Percentiles rank a stretch among this genome's conserved stretches.
Conservation (phyloP, 768 basidiomycete species). For the Auriscalpium orientale region DNA sequence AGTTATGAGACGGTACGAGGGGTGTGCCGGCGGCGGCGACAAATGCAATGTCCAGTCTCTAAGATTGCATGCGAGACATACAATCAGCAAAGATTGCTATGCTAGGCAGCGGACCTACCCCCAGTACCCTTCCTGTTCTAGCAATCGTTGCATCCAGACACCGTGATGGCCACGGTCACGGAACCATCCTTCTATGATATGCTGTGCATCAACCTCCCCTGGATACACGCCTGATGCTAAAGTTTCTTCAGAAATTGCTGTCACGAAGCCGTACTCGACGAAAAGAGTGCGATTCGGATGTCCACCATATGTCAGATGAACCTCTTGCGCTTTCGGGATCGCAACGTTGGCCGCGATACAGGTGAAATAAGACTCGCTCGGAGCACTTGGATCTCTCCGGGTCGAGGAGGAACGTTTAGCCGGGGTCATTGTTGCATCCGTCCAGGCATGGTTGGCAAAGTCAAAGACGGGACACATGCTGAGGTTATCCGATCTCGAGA, state of each 20-base stretch:
- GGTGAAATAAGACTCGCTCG: constrained; percentile 33
- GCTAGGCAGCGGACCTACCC: constrained; percentile 41
- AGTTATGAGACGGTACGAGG: constrained; percentile 73
- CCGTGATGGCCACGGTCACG: constrained; percentile 32
- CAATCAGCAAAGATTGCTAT: neutral
- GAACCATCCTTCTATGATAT: constrained; percentile 45
- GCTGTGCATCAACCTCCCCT: constrained; percentile 61
- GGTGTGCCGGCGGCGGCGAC: constrained; percentile 52
- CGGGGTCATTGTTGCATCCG: constrained; percentile 37
- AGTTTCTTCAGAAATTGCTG: constrained; percentile 24
- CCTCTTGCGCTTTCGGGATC: constrained; percentile 49
- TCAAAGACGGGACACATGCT: constrained; percentile 88
- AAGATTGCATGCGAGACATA: no score
- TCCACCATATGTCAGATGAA: constrained; percentile 71
- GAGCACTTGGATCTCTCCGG: constrained; percentile 27
- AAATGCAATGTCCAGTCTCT: constrained; percentile 80
- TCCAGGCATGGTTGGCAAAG: constrained; percentile 72
- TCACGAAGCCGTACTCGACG: constrained; percentile 87
- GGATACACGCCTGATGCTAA: constrained; percentile 22
- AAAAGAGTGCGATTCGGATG: constrained; percentile 76
- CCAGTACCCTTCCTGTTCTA: constrained; percentile 73
- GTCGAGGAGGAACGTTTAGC: constrained; percentile 26
- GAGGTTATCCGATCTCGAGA: constrained; percentile 60
- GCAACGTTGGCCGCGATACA: constrained; percentile 34
- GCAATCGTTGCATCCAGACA: constrained; percentile 39